Conservation (phyloP, 192 early-diverging fungal genomes). For the Geranomyces michiganensis region DNA sequence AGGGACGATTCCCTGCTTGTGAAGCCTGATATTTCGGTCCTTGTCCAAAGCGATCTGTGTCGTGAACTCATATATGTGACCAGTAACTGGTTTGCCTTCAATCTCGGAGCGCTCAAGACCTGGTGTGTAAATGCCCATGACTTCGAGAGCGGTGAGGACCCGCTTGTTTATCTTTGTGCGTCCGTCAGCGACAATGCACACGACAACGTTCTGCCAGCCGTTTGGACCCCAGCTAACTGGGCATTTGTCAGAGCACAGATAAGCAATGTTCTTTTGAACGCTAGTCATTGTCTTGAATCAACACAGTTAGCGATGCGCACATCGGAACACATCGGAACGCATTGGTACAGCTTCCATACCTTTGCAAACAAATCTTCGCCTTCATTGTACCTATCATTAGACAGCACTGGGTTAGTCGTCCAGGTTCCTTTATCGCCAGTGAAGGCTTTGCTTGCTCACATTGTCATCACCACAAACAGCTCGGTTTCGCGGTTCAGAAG, state of each 20-base stretch:
- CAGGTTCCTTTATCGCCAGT: conserved; percentile 68
- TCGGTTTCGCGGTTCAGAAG: conserved; percentile 73
- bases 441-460: conserved; percentile 60
- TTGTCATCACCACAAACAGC: conserved; percentile 90
- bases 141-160: conserved; percentile 66
- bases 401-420: conserved; percentile 40
- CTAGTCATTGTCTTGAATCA: conserved; percentile 70
- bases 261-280: conserved; percentile 89
- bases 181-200: conserved; percentile 70
- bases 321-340: too few species aligned
- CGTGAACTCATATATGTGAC: conserved; percentile 90
- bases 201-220: conserved; percentile 55
- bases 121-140: conserved; percentile 80
- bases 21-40: conserved; percentile 58
- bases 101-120: conserved; percentile 55
- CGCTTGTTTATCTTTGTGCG: conserved; percentile 72
- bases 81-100: conserved; percentile 60
- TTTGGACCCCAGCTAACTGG: conserved; percentile 69
- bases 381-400: conserved; percentile 68
- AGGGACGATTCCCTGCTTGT: conserved; percentile 63
- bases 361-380: conserved; percentile 88
- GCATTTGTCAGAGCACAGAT: conserved; percentile 76
- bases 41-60: conserved; percentile 69
- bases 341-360: neutral
- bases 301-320: too few species aligned